phyloP scores from a whole-genome alignment of 139 green algal genomes.

The Monoraphidium neglectum region DNA sequence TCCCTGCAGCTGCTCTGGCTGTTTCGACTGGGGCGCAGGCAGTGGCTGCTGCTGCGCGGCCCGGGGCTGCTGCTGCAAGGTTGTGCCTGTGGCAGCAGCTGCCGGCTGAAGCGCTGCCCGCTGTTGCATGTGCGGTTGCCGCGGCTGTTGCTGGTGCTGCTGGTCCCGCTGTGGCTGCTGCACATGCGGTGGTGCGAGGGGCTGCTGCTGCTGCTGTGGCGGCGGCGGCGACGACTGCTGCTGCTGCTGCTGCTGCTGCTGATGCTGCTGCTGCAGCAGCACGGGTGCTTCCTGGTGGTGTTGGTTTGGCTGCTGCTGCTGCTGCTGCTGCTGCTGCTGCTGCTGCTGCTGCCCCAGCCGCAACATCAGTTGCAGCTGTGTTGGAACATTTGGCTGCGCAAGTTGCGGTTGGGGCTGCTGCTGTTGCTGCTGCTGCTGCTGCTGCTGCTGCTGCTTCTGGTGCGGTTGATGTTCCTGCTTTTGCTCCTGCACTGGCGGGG shows the following conservation, averaged over 20 bases:
- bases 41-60: not conserved
- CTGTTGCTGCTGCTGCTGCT: not conserved
- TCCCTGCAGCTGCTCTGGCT: not conserved
- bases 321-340: conserved; percentile 1
- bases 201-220: not conserved
- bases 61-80: not conserved
- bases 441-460: not conserved
- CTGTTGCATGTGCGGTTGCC: not conserved
- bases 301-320: not conserved
- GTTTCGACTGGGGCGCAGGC: not conserved
- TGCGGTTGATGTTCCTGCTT: too few species aligned
- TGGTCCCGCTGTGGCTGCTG: conserved; percentile 15
- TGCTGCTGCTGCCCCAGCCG: not conserved
- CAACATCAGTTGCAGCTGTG: too few species aligned
- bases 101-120: not conserved
- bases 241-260: not conserved
- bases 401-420: not conserved
- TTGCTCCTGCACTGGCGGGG: not conserved
- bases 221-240: not conserved
- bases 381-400: too few species aligned
- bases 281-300: too few species aligned
- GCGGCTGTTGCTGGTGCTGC: not conserved
- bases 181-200: not conserved
- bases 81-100: not conserved
- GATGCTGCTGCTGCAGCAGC: not conserved